Conservation (phyloP, 208 protist species). For the Wallacemonas sp. region DNA sequence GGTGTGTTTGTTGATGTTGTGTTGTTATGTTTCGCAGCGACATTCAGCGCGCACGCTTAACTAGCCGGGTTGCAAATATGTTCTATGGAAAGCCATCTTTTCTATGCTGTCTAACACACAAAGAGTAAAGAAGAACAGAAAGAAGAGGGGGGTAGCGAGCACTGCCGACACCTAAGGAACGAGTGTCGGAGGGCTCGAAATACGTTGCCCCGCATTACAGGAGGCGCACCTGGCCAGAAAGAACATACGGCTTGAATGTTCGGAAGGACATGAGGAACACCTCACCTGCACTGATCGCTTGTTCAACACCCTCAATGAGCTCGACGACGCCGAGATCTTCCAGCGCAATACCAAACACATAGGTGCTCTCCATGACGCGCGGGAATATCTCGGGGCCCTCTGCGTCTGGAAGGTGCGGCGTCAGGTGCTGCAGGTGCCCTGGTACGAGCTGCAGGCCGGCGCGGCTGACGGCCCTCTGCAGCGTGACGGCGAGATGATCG, state of each 20-base stretch:
- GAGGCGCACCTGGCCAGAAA: constrained; percentile 69
- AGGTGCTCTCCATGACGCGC: constrained; percentile 63
- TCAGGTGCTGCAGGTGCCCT: constrained; percentile 56
- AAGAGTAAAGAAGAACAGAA: too few species aligned
- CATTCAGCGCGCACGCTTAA: too few species aligned
- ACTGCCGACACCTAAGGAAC: too few species aligned
- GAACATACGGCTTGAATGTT: constrained; percentile 69
- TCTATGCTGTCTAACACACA: too few species aligned
- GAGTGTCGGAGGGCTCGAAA: too few species aligned
- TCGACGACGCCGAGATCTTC: constrained; percentile 79
- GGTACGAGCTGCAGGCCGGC: constrained; percentile 66
- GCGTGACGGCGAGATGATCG: constrained; percentile 59
- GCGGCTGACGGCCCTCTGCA: constrained; percentile 41
- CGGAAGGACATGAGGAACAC: constrained; percentile 84
- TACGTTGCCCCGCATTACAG: too few species aligned
- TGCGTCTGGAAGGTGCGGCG: constrained; percentile 59
- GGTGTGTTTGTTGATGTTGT: too few species aligned
- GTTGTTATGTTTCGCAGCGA: too few species aligned
- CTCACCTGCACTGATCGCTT: constrained; percentile 70
- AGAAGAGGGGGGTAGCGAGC: background rate
- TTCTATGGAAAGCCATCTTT: too few species aligned
- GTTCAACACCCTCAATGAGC: constrained; percentile 71
- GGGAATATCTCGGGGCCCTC: constrained; percentile 83
- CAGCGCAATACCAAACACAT: constrained; percentile 82
- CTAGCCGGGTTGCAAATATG: too few species aligned